Evolutionary conservation across 371 early-diverging fungal species (phyloP), one percentile per base, ranked within the genome.

Genomic region (Mucor irregularis): DNA sequence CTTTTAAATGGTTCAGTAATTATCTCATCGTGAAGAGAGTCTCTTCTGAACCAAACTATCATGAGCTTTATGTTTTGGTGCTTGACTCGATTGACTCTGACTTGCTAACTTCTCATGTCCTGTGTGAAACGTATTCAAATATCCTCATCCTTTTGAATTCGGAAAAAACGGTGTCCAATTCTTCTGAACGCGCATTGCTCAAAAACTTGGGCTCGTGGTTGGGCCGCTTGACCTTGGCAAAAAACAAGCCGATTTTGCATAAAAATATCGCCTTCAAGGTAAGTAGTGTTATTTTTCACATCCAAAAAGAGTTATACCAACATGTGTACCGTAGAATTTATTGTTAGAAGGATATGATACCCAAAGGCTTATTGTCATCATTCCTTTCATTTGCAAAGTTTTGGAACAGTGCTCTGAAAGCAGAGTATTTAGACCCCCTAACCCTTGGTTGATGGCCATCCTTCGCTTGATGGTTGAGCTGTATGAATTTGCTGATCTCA

Each of bases 351-450:
- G 96, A 1, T 95, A 87, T 68, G 90, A 89, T 56, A 81, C 77
- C 34, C 85, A 90, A 47, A 77, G 96, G 2, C 76, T 97, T 38
- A 92, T 94, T 66, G 94, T 96, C 2, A 91, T 90, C 2, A 94
- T 98, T 43, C 99, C 99, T 21, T 98, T 98, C 64, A 95, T 95
- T 5, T 98, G 98, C 78, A 97, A 96, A 71, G 93, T 98, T 1
- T 73, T 98, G 42, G 94, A 95, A 61, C 95, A 96, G 64, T 81
- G 90, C 51, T 76, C 79, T 24, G 71, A 81, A 35, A 91, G 92
- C 65, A 87, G 77, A 31, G 89, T 97, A 2, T 98, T 97, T 75
- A 85, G 81, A 47, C 95, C 95, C 4, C 97, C 97, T 11, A 98
- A 97, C 72, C 99, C 99, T 14, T 98, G 98, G 98, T 58, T 96